These are phyloP conservation scores for Przewalskia tangutica DNA, from an alignment of 257 asterid species.

Conservation along the genomic window DNA sequence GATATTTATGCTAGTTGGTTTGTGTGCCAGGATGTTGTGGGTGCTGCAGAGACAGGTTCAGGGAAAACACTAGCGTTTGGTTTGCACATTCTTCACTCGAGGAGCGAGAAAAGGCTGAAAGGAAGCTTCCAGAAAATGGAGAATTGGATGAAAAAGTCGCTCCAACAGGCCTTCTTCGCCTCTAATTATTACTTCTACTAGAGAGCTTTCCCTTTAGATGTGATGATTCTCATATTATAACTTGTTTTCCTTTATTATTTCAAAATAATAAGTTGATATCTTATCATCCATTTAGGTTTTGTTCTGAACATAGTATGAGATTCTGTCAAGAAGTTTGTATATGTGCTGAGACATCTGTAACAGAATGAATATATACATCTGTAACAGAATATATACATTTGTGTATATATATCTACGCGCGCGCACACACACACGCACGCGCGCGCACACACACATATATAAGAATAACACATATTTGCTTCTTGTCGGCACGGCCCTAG, in stretches of 20 bases:
- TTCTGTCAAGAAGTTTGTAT: background rate
- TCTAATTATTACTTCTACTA: conserved; percentile 82
- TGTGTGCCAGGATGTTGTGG: conserved; percentile 78
- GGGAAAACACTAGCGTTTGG: conserved; percentile 99
- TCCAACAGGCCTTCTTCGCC: conserved; percentile 56
- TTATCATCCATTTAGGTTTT: background rate
- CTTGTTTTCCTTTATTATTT: background rate
- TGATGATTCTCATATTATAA: background rate
- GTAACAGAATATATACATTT: background rate
- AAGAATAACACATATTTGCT: background rate
- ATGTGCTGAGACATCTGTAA: background rate
- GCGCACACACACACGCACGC: background rate
- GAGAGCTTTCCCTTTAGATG: conserved; percentile 98
- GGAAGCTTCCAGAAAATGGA: conserved; percentile 34
- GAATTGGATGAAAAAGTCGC: conserved; percentile 51
- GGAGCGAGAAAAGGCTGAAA: conserved; percentile 71
- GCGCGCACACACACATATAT: background rate
- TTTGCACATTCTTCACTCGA: conserved; percentile 90
- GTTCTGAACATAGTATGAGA: background rate
- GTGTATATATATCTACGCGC: background rate
- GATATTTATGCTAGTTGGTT: conserved; percentile 18
- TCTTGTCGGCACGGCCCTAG: background rate
- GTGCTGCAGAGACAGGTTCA: conserved; percentile 99
- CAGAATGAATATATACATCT: too few relatives aligned
- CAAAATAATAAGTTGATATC: background rate